Evolutionary conservation across 2,329 filamentous ascomycete genomes (phyloP), one percentile per base, ranked within the genome.

Genomic region (Penicillium crustosum): DNA sequence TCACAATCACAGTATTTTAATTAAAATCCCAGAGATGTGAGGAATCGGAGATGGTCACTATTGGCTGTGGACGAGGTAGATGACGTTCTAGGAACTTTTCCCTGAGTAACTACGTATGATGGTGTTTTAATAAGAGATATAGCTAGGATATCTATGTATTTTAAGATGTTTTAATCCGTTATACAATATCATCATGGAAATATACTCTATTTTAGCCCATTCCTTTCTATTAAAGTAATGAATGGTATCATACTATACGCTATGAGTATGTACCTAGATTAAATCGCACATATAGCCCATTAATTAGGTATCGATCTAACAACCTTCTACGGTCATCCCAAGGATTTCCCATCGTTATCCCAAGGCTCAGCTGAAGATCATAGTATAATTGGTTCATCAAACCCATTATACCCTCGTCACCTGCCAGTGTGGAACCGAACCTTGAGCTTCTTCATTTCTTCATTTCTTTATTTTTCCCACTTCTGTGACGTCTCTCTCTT

Each of bases 361-460:
- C 19, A 25, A 25, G 31, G 21, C 8, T 23, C 45, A 36, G 8
- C n/a, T 25, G 3, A 19, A 25, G 6, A 51, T 31, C 23, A 41
- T 42, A 51, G 27, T 41, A 42, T 52, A 35, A 52, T 44, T 53
- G 50, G 38, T 23, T 12, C 21, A 42, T 25, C 6, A 29, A 21
- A 35, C 23, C 41, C 29, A 53, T 29, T 19, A 12, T 15, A 31
- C 15, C 49, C 25, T 47, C 25, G 19, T 29, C 35, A 33, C 25
- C 41, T 45, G 41, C 25, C 41, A 39, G 36, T 35, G 53, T 56
- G 53, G 53, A 29, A 41, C 53, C 53, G 48, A 56, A 52, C n/a
- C 45, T 51, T 49, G 19, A 43, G 35, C 53, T 50, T 39, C 42
- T 49, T 29, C 29, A 19, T 31, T 53, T 44, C n/a, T 35, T 19